These are phyloP conservation scores for Bruguiera hainesii DNA, from an alignment of 441 rosid species.

Conservation along the genomic window DNA sequence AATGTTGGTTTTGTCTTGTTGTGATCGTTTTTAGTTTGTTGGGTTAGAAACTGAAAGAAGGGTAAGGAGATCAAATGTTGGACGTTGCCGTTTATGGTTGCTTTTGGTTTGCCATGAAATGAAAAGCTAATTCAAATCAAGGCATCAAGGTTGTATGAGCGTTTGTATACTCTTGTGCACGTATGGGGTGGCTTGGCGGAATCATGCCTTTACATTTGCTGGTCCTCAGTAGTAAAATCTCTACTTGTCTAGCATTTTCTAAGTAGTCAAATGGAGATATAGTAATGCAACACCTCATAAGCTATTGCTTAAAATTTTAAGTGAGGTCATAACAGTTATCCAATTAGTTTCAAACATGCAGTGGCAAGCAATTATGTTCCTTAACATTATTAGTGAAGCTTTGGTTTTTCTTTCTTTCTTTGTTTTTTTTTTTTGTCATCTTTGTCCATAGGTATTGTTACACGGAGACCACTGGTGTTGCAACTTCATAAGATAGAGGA, in stretches of 20 bases:
- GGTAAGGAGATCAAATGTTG: slow-evolving; percentile 9
- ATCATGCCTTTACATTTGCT: not conserved
- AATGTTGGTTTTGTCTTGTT: not conserved
- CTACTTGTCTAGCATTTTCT: not conserved
- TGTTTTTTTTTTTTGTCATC: slow-evolving; percentile 1
- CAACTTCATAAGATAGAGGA: slow-evolving; percentile 90
- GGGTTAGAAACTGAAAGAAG: not conserved
- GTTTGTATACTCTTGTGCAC: no score
- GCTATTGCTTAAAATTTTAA: slow-evolving; percentile 4
- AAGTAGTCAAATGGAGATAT: slow-evolving; percentile 1
- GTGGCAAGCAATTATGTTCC: no score
- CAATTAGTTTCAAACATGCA: not conserved
- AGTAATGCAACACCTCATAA: not conserved
- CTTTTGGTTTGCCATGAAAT: not conserved
- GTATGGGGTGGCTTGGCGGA: not conserved
- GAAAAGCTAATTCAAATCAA: not conserved
- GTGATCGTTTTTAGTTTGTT: slow-evolving; percentile 2
- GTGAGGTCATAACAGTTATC: not conserved
- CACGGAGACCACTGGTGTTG: slow-evolving; percentile 93
- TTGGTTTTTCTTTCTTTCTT: not conserved
- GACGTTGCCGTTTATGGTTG: slow-evolving; percentile 15
- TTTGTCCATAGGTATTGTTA: slow-evolving; percentile 60
- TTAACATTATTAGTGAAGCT: no score
- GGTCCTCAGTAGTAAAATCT: not conserved
- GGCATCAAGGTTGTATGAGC: no score